Conservation (phyloP, 192 early-diverging fungal genomes). For the Phycomyces nitens region DNA sequence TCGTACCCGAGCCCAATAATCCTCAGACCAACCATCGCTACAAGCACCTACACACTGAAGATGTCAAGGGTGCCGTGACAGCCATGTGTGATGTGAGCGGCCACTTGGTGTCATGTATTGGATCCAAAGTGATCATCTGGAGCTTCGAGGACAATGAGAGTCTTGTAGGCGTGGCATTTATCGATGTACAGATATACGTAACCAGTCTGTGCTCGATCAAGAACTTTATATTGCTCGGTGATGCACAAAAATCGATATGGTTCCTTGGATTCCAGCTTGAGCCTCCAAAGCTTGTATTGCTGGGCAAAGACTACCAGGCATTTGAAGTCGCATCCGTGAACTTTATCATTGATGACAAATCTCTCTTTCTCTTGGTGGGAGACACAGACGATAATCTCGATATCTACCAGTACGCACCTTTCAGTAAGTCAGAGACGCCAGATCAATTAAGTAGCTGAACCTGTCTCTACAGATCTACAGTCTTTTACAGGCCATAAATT, state of each 20-base stretch:
- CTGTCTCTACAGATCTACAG: constrained; percentile 89
- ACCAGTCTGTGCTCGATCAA: constrained; percentile 77
- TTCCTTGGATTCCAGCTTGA: constrained; percentile 95
- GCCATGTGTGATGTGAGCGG: constrained; percentile 84
- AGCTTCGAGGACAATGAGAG: constrained; percentile 78
- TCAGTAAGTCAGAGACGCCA: constrained; percentile 54
- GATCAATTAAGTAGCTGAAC: too few species aligned
- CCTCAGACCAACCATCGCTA: constrained; percentile 93
- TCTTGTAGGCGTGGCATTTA: constrained; percentile 88
- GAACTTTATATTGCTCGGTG: constrained; percentile 84
- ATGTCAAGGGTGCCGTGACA: constrained; percentile 85
- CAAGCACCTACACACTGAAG: constrained; percentile 77
- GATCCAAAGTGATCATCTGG: constrained; percentile 86
- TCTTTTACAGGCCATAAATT: constrained; percentile 87
- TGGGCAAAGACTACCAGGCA: constrained; percentile 87
- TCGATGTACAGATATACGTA: constrained; percentile 91
- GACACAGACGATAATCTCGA: constrained; percentile 83
- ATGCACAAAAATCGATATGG: constrained; percentile 83
- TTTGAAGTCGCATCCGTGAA: constrained; percentile 73
- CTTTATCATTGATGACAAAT: constrained; percentile 74
- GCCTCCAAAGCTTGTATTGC: constrained; percentile 79
- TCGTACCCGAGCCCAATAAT: constrained; percentile 91
- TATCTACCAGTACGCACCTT: constrained; percentile 82
- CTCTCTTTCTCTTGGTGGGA: constrained; percentile 71
- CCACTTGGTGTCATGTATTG: constrained; percentile 81